These are phyloP conservation scores for Alternaria angustiovoidea DNA, from an alignment of 2,329 filamentous ascomycete species.

Conservation along the genomic window DNA sequence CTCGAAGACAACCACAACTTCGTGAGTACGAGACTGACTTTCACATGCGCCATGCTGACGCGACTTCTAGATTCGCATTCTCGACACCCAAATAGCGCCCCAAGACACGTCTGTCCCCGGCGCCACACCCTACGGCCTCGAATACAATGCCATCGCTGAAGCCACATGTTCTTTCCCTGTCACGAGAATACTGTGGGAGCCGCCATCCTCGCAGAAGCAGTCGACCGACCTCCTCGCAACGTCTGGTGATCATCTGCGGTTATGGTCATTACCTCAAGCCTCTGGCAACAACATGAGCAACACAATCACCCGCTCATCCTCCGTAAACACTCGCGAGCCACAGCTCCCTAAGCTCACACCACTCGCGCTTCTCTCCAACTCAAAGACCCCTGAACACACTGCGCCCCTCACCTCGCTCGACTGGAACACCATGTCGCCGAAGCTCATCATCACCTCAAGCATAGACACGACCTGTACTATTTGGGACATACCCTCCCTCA, in stretches of 20 bases:
- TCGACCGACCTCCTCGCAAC: conserved; percentile 94
- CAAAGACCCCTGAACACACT: conserved; percentile 97
- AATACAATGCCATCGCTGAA: conserved; percentile 93
- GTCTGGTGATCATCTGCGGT: conserved; percentile 88
- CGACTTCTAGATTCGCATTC: conserved; percentile 83
- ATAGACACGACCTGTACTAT: conserved; percentile 99
- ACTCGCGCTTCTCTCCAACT: conserved; percentile 91
- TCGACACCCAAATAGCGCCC: conserved; percentile 81
- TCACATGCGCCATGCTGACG: conserved; percentile 16
- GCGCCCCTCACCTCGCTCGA: conserved; percentile 95
- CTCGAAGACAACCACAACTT: conserved; percentile 98
- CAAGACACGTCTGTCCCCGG: conserved; percentile 74
- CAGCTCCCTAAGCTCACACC: conserved; percentile 86
- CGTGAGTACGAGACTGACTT: conserved; percentile 62
- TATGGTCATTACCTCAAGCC: conserved; percentile 84
- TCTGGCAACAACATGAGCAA: conserved; percentile 66
- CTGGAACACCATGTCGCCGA: conserved; percentile 97
- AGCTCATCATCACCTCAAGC: conserved; percentile 96
- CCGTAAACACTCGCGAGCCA: conserved; percentile 65
- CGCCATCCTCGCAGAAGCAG: conserved; percentile 92
- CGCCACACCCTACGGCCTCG: conserved; percentile 76
- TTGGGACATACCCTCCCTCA: conserved; percentile 98
- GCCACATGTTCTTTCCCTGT: conserved; percentile 98
- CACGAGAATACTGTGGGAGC: conserved; percentile 94
- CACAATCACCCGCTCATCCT: conserved; percentile 72